These are phyloP conservation scores for Torulaspora microellipsoides DNA, from an alignment of 805 yeast species.

Conservation along the genomic window DNA sequence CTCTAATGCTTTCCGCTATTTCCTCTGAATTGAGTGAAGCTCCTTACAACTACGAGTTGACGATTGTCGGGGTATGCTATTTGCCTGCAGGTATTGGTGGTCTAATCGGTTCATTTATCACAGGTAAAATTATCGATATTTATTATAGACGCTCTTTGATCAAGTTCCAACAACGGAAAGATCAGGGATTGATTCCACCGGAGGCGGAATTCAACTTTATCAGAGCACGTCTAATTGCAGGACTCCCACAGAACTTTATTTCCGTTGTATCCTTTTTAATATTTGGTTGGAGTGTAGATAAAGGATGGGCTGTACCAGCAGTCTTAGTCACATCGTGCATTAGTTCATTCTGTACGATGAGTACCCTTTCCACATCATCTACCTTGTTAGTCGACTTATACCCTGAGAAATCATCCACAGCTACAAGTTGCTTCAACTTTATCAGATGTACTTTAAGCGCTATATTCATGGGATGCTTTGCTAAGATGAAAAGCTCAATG, in stretches of 20 bases:
- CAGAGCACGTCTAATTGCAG: constrained; percentile 46
- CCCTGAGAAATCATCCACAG: constrained; percentile 66
- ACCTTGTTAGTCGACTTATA: constrained; percentile 70
- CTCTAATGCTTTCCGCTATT: constrained; percentile 58
- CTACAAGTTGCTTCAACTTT: constrained; percentile 67
- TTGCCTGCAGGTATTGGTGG: constrained; percentile 71
- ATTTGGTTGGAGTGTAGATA: constrained; percentile 71
- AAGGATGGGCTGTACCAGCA: constrained; percentile 45
- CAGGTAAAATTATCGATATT: constrained; percentile 55
- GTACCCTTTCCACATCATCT: constrained; percentile 51
- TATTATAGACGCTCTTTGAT: constrained; percentile 39
- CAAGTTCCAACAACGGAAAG: constrained; percentile 20
- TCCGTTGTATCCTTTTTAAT: constrained; percentile 43
- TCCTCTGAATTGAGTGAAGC: constrained; percentile 46
- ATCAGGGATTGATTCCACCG: constrained; percentile 23
- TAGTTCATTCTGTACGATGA: constrained; percentile 54
- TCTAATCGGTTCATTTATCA: constrained; percentile 52
- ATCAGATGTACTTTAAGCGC: constrained; percentile 69
- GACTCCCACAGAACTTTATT: constrained; percentile 42
- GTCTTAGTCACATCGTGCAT: constrained; percentile 54
- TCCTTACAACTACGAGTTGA: constrained; percentile 47
- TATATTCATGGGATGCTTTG: constrained; percentile 60
- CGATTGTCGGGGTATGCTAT: constrained; percentile 64
- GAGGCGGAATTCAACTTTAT: constrained; percentile 47
- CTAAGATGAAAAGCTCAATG: constrained; percentile 53